These are phyloP conservation scores for Roridomyces roridus DNA, from an alignment of 768 basidiomycete genomes.

Conservation along the genomic window DNA sequence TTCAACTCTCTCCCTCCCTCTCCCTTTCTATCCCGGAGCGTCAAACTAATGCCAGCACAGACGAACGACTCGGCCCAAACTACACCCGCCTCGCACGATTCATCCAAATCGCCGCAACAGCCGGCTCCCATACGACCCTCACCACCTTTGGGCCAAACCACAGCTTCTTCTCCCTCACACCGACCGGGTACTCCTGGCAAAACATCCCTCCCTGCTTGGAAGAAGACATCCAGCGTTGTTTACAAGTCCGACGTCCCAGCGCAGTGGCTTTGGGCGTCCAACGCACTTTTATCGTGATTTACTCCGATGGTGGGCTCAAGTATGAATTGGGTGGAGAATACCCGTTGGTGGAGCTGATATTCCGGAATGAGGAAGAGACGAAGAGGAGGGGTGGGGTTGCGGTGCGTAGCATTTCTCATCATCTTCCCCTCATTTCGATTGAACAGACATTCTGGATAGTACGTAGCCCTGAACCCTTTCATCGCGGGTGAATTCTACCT, in stretches of 20 bases:
- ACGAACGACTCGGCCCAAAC: not conserved
- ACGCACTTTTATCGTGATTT: conserved; percentile 12
- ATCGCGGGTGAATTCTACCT: conserved; percentile 10
- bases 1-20: no score
- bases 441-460: conserved; percentile 2
- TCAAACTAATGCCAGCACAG: not conserved
- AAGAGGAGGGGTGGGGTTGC: conserved; percentile 3
- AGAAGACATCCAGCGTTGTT: conserved; percentile 3
- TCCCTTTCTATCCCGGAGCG: no score
- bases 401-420: not conserved
- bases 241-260: conserved; percentile 7
- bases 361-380: conserved; percentile 6
- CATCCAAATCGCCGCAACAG: not conserved
- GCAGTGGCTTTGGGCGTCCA: conserved; percentile 13
- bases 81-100: conserved; percentile 15
- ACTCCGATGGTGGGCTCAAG: conserved; percentile 8
- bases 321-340: conserved; percentile 15
- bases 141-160: conserved; percentile 14
- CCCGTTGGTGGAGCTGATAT: conserved; percentile 10
- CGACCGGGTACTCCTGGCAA: conserved; percentile 16
- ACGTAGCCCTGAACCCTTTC: conserved; percentile 17
- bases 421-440: not conserved
- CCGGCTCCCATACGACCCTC: conserved; percentile 3
- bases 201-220: conserved; percentile 9
- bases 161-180: conserved; percentile 13